Conservation (phyloP, 164 flowering plant genomes). For the Pachysandra terminalis region DNA sequence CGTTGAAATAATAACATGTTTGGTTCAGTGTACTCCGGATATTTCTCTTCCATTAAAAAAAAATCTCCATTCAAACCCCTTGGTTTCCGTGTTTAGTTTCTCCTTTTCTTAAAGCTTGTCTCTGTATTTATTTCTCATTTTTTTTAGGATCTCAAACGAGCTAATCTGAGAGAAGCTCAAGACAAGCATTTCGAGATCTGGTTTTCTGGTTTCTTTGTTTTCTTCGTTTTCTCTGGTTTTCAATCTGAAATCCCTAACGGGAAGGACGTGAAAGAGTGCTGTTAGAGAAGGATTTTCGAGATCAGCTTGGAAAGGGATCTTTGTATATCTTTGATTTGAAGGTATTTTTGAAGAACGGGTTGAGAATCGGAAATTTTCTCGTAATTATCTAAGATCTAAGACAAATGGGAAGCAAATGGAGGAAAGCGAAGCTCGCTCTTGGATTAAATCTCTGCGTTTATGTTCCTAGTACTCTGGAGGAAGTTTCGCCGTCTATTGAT, state of each 20-base stretch:
- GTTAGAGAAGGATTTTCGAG: background rate
- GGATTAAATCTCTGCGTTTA: constrained; percentile 39
- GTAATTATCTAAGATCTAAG: background rate
- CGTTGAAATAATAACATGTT: background rate
- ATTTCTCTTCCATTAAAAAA: background rate
- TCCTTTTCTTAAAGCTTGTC: constrained; percentile 14
- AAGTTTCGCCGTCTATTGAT: constrained; percentile 15
- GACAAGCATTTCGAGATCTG: background rate
- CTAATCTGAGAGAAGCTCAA: background rate
- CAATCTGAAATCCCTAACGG: background rate
- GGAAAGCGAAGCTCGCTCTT: constrained; percentile 48
- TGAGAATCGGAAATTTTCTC: background rate
- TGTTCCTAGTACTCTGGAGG: constrained; percentile 33
- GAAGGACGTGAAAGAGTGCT: background rate
- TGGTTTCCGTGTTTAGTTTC: constrained; percentile 26
- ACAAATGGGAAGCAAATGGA: constrained; percentile 57
- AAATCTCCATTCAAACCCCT: constrained; percentile 10
- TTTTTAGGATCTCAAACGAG: background rate
- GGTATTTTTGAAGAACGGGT: background rate
- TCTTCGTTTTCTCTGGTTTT: background rate
- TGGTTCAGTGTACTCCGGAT: too few relatives aligned
- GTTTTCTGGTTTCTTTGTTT: background rate
- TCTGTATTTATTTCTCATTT: background rate
- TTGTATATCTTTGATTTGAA: constrained; percentile 1
- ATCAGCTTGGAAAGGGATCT: background rate